phyloP scores from a whole-genome alignment of 805 yeast genomes.

The Suhomyces pyralidae region DNA sequence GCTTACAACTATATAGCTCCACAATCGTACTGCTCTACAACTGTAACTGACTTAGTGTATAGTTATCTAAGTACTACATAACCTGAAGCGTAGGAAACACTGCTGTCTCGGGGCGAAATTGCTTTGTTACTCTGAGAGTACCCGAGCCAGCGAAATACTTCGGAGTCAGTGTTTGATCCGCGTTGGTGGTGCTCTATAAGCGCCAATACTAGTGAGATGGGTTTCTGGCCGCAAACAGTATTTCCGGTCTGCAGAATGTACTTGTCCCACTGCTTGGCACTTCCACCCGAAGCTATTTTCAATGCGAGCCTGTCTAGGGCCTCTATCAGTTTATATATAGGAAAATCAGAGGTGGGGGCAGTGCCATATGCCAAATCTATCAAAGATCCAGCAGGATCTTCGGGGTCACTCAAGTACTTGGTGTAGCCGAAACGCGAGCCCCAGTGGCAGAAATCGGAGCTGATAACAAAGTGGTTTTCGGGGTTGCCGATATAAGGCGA shows the following conservation, averaged over 20 bases:
- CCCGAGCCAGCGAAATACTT: constrained; percentile 64
- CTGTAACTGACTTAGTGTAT: background rate
- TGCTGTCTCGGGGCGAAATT: constrained; percentile 50
- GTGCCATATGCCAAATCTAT: background rate
- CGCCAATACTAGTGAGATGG: constrained; percentile 62
- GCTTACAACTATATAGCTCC: too few relatives aligned
- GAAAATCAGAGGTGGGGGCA: constrained; percentile 21
- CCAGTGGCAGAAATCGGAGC: constrained; percentile 97
- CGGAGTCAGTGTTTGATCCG: constrained; percentile 11
- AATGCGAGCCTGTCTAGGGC: constrained; percentile 68
- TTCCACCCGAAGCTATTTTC: constrained; percentile 55
- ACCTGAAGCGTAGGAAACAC: constrained; percentile 92
- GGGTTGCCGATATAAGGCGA: constrained; percentile 53
- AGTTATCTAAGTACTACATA: constrained; percentile 31
- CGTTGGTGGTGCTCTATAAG: constrained; percentile 39
- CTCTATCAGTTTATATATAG: constrained; percentile 73
- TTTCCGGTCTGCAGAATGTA: constrained; percentile 74
- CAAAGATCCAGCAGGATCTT: background rate
- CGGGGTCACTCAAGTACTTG: constrained; percentile 21
- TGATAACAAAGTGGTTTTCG: constrained; percentile 67
- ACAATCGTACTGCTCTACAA: too few relatives aligned
- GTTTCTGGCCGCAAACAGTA: constrained; percentile 91
- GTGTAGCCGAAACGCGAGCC: constrained; percentile 46
- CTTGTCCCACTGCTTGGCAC: constrained; percentile 56
- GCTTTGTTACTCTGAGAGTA: constrained; percentile 75